Conservation (phyloP, 768 basidiomycete genomes). For the Agrocybe pediades region DNA sequence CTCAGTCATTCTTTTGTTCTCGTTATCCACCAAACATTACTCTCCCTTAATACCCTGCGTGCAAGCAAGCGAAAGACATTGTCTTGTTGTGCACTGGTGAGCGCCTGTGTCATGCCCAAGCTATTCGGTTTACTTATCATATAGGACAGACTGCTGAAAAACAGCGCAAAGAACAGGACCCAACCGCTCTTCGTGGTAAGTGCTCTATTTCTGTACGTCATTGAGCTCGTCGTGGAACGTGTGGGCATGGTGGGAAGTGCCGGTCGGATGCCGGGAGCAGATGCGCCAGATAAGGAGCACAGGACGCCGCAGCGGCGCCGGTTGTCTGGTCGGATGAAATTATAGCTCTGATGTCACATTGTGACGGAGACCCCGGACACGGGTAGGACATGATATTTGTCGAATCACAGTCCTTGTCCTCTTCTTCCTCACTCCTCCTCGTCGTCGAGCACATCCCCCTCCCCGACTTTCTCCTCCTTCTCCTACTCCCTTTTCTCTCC, state of each 20-base stretch:
- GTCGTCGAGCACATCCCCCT: slow-evolving; percentile 44
- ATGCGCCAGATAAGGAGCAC: slow-evolving; percentile 23
- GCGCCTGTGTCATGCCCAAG: slow-evolving; percentile 1
- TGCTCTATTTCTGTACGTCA: slow-evolving; percentile 25
- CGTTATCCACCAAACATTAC: slow-evolving; percentile 29
- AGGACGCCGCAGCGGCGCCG: slow-evolving; percentile 29
- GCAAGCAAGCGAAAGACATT: slow-evolving; percentile 19
- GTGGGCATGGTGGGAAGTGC: slow-evolving; percentile 26
- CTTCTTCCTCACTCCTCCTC: slow-evolving; percentile 29
- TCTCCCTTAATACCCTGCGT: slow-evolving; percentile 23
- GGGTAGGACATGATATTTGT: slow-evolving; percentile 27
- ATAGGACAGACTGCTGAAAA: slow-evolving; percentile 1
- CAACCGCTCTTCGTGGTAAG: slow-evolving; percentile 15
- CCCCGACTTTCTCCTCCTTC: slow-evolving; percentile 29
- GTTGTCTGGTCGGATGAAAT: slow-evolving; percentile 15
- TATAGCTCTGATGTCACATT: slow-evolving; percentile 13
- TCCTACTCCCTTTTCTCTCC: slow-evolving; percentile 26
- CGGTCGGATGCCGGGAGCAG: slow-evolving; percentile 28
- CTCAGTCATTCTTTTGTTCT: slow-evolving; percentile 50
- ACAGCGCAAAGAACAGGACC: slow-evolving; percentile 2
- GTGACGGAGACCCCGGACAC: slow-evolving; percentile 16
- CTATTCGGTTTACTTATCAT: slow-evolving; percentile 7
- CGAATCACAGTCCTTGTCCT: slow-evolving; percentile 29
- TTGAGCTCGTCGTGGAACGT: slow-evolving; percentile 43
- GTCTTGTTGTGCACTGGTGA: slow-evolving; percentile 20